A percentile compares a stretch with the other conserved stretches of the same genome.
Evolutionary conservation across 2,329 filamentous ascomycete genomes (phyloP).

Genomic region (Pestalotiopsis sp.): DNA sequence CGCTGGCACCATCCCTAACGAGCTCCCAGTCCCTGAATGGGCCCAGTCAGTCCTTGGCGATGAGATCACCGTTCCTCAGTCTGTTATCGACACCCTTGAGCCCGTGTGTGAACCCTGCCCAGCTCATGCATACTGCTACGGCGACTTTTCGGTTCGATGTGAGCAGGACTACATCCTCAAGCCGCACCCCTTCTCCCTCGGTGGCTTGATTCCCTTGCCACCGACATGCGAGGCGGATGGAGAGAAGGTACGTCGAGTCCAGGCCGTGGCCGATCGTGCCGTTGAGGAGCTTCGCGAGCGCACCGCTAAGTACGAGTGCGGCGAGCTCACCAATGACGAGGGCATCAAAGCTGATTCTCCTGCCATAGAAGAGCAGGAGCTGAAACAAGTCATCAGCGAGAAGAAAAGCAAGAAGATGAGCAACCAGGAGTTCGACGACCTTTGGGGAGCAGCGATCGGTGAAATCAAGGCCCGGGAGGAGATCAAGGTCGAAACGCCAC

Average conservation of each 20-base stretch:
- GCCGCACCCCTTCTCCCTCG: constrained; percentile 80
- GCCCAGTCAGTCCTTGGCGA: constrained; percentile 41
- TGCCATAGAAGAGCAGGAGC: constrained; percentile 65
- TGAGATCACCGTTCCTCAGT: constrained; percentile 72
- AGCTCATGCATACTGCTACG: constrained; percentile 84
- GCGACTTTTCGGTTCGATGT: constrained; percentile 76
- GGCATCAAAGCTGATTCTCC: constrained; percentile 63
- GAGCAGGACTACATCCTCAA: constrained; percentile 86
- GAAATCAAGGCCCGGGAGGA: constrained; percentile 69
- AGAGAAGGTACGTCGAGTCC: constrained; percentile 85
- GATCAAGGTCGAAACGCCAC: constrained; percentile 50
- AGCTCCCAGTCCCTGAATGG: constrained; percentile 45
- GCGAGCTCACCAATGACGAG: constrained; percentile 66
- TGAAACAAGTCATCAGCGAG: constrained; percentile 76
- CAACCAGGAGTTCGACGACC: constrained; percentile 87
- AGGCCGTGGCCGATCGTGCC: constrained; percentile 83
- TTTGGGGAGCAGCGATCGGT: constrained; percentile 75
- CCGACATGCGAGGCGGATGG: constrained; percentile 95
- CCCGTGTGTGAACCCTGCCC: constrained; percentile 92
- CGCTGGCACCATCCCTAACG: constrained; percentile 53
- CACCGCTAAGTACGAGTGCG: constrained; percentile 89
- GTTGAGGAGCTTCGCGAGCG: constrained; percentile 85
- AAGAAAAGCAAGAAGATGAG: constrained; percentile 83
- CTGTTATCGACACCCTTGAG: constrained; percentile 68
- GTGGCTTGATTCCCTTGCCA: constrained; percentile 79